Conservation (phyloP, 805 yeast genomes). For the Huiozyma naganishii region DNA sequence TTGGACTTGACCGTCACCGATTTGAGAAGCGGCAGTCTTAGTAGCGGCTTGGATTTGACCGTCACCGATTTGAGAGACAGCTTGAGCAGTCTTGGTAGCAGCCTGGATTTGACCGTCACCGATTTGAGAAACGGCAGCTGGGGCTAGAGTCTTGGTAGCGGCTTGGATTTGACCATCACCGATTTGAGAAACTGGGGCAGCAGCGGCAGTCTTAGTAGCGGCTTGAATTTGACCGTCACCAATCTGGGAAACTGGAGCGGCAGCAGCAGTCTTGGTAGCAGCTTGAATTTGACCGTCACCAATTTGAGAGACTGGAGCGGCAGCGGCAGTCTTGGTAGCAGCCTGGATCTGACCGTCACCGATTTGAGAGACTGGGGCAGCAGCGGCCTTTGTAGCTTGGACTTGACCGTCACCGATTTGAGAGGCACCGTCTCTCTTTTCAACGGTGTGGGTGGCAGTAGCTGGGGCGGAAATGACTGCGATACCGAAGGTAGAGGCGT, state of each 20-base stretch:
- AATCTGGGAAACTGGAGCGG: conserved; percentile 31
- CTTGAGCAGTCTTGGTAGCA: conserved; percentile 13
- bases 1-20: conserved; percentile 39
- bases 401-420: conserved; percentile 56
- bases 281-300: conserved; percentile 28
- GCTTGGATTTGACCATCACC: conserved; percentile 44
- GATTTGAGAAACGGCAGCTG: conserved; percentile 31
- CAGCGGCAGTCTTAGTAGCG: conserved; percentile 15
- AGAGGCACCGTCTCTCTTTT: conserved; percentile 34
- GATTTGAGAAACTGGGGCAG: conserved; percentile 39
- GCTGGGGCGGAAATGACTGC: conserved; percentile 36
- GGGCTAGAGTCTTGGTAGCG: conserved; percentile 14
- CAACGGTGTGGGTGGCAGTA: conserved; percentile 16
- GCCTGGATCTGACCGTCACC: conserved; percentile 34
- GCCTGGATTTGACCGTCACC: conserved; percentile 33
- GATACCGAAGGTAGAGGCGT: conserved; percentile 52
- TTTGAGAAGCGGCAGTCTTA: conserved; percentile 34
- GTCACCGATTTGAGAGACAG: conserved; percentile 35
- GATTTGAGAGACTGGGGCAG: conserved; percentile 26
- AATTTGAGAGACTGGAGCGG: conserved; percentile 33
- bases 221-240: conserved; percentile 24
- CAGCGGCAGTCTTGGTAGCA: conserved; percentile 26
- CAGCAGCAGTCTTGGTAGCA: conserved; percentile 26
- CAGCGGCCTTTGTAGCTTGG: conserved; percentile 24
- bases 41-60: conserved; percentile 25